These are phyloP conservation scores for Dovyalis caffra DNA, from an alignment of 345 rosid species.

Conservation along the genomic window DNA sequence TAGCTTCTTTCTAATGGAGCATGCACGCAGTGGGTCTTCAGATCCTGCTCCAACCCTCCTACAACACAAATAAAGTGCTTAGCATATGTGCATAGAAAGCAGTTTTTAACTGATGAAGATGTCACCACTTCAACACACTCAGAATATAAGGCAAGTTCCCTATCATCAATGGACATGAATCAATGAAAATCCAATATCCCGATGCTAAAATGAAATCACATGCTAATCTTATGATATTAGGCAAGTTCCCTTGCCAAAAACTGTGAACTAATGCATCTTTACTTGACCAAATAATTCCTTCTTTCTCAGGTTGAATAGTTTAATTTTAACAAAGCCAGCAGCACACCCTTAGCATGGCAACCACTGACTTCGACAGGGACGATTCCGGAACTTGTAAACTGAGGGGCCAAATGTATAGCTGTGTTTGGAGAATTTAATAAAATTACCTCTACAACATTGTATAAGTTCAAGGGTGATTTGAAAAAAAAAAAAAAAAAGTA, in stretches of 20 bases:
- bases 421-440: too few relatives aligned
- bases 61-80: conserved; percentile 1
- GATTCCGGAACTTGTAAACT: too few relatives aligned
- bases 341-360: neutral
- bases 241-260: neutral
- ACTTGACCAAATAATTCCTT: neutral
- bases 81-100: conserved; percentile 1
- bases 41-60: conserved; percentile 83
- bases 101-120: neutral
- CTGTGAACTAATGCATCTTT: neutral
- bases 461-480: too few relatives aligned
- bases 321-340: neutral
- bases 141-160: neutral
- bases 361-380: neutral
- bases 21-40: conserved; percentile 48
- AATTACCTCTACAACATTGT: too few relatives aligned
- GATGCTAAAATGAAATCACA: neutral
- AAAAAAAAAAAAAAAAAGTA: too few relatives aligned
- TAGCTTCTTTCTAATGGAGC: conserved; percentile 50
- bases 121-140: neutral
- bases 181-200: neutral
- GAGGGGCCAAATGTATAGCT: too few relatives aligned
- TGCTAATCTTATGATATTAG: neutral
- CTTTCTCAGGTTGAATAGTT: neutral
- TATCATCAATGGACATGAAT: neutral